Conservation (phyloP, 2,329 filamentous ascomycete genomes). For the Monosporascus sp. region DNA sequence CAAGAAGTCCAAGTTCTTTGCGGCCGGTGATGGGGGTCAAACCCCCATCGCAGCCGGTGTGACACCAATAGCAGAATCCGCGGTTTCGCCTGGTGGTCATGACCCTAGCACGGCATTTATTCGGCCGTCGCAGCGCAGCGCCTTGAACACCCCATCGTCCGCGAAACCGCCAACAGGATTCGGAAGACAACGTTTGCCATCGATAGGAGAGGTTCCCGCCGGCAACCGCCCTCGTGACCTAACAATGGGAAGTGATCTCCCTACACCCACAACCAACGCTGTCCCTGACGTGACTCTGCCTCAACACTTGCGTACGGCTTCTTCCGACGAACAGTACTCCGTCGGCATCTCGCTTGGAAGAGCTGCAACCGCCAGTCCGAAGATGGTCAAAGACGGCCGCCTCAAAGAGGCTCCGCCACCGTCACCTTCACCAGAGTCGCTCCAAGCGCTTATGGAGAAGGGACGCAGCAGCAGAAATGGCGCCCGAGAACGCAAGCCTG, state of each 20-base stretch:
- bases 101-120: constrained; percentile 64
- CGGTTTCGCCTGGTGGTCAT: constrained; percentile 63
- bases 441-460: constrained; percentile 56
- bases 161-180: constrained; percentile 58
- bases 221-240: constrained; percentile 25
- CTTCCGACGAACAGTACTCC: constrained; percentile 36
- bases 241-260: constrained; percentile 21
- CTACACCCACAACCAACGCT: constrained; percentile 19
- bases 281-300: constrained; percentile 19
- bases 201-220: constrained; percentile 64
- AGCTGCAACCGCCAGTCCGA: constrained; percentile 62
- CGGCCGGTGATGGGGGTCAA: constrained; percentile 47
- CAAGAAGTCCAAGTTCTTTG: constrained; percentile 60
- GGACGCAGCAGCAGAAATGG: constrained; percentile 58
- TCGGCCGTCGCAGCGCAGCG: constrained; percentile 61
- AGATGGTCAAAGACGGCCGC: constrained; percentile 51
- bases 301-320: constrained; percentile 30
- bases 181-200: constrained; percentile 62
- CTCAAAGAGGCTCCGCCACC: constrained; percentile 53
- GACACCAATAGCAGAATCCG: constrained; percentile 82
- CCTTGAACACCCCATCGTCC: constrained; percentile 64
- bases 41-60: constrained; percentile 79
- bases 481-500: constrained; percentile 73
- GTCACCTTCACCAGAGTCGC: constrained; percentile 61
- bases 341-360: constrained; percentile 49